Base-by-base conservation (phyloP, 2,329 filamentous ascomycete species). In the Scortechinia acanthostroma region DNA sequence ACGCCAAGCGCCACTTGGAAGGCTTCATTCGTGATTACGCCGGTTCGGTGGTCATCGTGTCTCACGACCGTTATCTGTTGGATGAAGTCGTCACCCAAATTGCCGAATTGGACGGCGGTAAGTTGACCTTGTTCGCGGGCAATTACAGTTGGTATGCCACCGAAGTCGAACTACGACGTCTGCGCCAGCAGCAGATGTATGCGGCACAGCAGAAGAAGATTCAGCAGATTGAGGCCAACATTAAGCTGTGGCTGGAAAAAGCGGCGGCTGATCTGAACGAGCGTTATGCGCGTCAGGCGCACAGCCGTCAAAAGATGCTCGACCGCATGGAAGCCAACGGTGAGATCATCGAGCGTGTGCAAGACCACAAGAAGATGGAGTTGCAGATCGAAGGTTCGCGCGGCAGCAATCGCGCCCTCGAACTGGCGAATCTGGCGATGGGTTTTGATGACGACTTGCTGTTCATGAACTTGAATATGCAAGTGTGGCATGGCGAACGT, bases 291-390 rank as follows among this genome's bases (percentile, higher is more conserved):
- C 81, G 88, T 66, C 93, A 98, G 72, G 94, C 94, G 69, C 98
- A 98, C 78, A 97, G 93, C 37, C 84, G 93, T 53, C 93, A 98
- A 71, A 98, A 98, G 88, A 97, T 97, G 68, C 78, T 97, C 54
- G 93, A 98, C 80, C 98, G 98, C 84, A 98, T 98, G 93, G 91
- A 97, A 77, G 93, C 94, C 56, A 93, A 98, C 59, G 93, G 93
- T 55, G 93, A n/a, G n/a, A n/a, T 97, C 69, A 97, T 98, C 63
- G 86, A 98, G 70, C 88, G 89, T 47, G 90, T 98, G 50, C 69
- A 76, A 46, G 70, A 80, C 52, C 93, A 98, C 70, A 80, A 82
- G 50, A 86, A 95, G 61, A 98, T 98, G 73, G 91, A 85, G 47
- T 98, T 98, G 85, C 85, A 91, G 60, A 98, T 98, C 66, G 93